A percentile compares a stretch with the other conserved stretches of the same genome.
phyloP scores from a whole-genome alignment of 2,329 filamentous ascomycete species.

The Diaporthe velutina region DNA sequence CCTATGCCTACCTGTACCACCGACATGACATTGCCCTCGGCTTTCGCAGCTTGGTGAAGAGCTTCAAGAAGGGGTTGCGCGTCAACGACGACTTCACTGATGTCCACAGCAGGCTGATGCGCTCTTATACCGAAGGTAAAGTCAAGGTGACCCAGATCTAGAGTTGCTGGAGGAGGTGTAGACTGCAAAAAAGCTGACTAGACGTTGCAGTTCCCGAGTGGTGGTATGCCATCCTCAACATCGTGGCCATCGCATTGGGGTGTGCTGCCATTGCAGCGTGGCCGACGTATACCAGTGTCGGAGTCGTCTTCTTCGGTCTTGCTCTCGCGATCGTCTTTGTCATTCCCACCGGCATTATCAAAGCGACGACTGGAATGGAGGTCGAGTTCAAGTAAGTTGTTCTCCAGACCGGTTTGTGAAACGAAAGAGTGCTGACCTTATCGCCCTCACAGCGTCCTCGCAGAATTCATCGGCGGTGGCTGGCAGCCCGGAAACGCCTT shows the following conservation, averaged over 20 bases:
- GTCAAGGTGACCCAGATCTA: constrained; percentile 51
- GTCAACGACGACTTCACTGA: constrained; percentile 48
- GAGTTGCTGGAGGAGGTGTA: too few species aligned
- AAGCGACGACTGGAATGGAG: constrained; percentile 57
- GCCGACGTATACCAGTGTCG: constrained; percentile 46
- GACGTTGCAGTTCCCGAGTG: neutral
- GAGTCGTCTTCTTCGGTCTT: constrained; percentile 58
- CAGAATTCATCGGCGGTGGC: constrained; percentile 60
- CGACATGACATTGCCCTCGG: constrained; percentile 63
- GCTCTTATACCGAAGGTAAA: constrained; percentile 47
- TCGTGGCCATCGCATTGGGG: constrained; percentile 41
- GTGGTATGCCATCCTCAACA: neutral
- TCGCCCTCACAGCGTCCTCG: constrained; percentile 49
- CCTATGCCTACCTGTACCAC: constrained; percentile 65
- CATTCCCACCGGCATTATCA: constrained; percentile 58
- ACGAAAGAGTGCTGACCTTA: neutral
- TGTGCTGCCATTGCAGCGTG: constrained; percentile 48
- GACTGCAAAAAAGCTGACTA: too few species aligned
- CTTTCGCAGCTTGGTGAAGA: constrained; percentile 60
- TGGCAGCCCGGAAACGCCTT: constrained; percentile 58
- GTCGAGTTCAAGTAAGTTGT: constrained; percentile 52
- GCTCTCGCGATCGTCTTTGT: constrained; percentile 56
- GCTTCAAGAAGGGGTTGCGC: constrained; percentile 56
- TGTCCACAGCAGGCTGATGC: constrained; percentile 61
- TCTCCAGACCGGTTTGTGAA: too few species aligned